A percentile compares a stretch with the other conserved stretches of the same genome.
Conservation (phyloP, 2,329 filamentous ascomycete genomes). For the Dendryphion nanum region DNA sequence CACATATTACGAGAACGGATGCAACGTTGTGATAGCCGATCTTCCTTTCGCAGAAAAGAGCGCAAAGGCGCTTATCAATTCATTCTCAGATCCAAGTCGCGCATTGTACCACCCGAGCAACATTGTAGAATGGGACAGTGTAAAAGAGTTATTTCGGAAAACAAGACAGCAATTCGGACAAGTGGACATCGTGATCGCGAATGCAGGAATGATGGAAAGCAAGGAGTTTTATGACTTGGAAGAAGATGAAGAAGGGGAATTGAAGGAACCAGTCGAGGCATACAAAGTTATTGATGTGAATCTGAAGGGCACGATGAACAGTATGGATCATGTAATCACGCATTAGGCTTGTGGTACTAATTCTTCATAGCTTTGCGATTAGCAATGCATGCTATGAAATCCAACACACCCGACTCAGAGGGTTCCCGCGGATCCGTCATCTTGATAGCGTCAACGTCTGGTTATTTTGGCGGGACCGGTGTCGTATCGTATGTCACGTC, state of each 20-base stretch:
- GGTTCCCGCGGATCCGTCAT: constrained; percentile 37
- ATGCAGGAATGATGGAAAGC: constrained; percentile 44
- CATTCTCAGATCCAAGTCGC: constrained; percentile 21
- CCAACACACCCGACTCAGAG: constrained; percentile 23
- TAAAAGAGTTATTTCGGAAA: constrained; percentile 34
- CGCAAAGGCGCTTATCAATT: constrained; percentile 28
- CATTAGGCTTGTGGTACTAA: background rate
- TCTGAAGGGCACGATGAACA: constrained; percentile 47
- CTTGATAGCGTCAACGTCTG: constrained; percentile 43
- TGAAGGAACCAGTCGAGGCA: constrained; percentile 24
- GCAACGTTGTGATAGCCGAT: constrained; percentile 43
- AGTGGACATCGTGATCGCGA: constrained; percentile 44
- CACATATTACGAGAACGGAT: constrained; percentile 36
- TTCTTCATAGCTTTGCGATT: constrained; percentile 19
- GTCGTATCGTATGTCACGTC: constrained; percentile 45
- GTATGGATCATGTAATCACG: constrained; percentile 19
- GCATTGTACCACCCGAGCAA: constrained; percentile 39
- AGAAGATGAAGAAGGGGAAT: constrained; percentile 27
- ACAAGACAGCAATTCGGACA: constrained; percentile 33
- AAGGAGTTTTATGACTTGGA: constrained; percentile 32
- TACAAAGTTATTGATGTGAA: constrained; percentile 40
- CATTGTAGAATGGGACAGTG: constrained; percentile 38
- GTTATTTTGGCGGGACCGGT: constrained; percentile 46
- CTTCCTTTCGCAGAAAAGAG: constrained; percentile 20
- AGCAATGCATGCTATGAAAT: constrained; percentile 34